A percentile compares a stretch with the other conserved stretches of the same genome.
phyloP scores from a whole-genome alignment of 306 rosid species.

The Cercis canadensis region DNA sequence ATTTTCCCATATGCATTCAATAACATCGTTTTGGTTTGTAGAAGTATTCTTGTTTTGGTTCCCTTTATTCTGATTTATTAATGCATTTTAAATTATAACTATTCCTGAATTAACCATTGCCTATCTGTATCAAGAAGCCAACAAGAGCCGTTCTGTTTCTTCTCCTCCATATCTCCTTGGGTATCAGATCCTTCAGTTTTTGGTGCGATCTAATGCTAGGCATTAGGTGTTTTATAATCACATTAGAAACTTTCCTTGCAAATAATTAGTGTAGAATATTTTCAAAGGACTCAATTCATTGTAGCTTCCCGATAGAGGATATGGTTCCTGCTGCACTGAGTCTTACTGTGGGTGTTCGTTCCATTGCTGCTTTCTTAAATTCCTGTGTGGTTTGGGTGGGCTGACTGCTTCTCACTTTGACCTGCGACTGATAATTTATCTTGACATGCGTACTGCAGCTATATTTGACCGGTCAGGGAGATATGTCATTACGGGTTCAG shows the following conservation, averaged over 20 bases:
- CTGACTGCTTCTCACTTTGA: slow-evolving; percentile 14
- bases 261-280: slow-evolving; percentile 15
- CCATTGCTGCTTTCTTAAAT: slow-evolving; percentile 26
- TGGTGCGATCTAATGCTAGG: background rate
- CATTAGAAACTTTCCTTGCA: slow-evolving; percentile 1
- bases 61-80: no score
- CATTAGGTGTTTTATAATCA: background rate
- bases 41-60: no score
- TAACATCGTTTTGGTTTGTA: no score
- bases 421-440: slow-evolving; percentile 43
- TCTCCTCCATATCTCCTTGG: no score
- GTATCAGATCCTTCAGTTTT: no score
- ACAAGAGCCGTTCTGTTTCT: no score
- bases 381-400: slow-evolving; percentile 25
- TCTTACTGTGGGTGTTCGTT: slow-evolving; percentile 21
- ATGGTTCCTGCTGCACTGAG: slow-evolving; percentile 3
- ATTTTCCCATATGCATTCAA: no score
- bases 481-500: slow-evolving; percentile 94
- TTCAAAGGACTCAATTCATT: no score
- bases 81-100: no score
- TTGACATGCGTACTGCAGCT: slow-evolving; percentile 64
- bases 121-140: no score
- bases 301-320: slow-evolving; percentile 22
- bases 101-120: no score
- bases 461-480: slow-evolving; percentile 94